phyloP scores from a whole-genome alignment of 2,329 filamentous ascomycete genomes.

The Fusarium incarnatum region DNA sequence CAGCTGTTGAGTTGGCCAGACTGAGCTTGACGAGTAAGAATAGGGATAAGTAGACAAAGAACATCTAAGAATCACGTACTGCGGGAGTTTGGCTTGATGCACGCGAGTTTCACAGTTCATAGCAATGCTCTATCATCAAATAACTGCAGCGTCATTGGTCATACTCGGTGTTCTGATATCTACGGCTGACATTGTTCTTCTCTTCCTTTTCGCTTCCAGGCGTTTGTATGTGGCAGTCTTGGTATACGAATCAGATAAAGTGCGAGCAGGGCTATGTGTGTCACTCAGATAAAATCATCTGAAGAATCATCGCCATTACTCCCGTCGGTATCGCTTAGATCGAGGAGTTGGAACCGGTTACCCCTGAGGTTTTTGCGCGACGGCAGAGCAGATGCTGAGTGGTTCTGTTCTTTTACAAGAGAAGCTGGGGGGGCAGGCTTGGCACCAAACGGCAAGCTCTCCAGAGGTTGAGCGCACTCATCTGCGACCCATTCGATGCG shows the following conservation, averaged over 20 bases:
- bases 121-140: too few relatives aligned
- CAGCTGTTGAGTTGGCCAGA: not conserved
- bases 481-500: slow-evolving; percentile 79
- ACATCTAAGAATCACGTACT: not conserved
- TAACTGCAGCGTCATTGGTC: not conserved
- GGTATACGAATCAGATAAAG: not conserved
- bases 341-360: slow-evolving; percentile 73
- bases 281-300: slow-evolving; percentile 4
- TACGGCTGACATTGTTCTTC: not conserved
- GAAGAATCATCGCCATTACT: slow-evolving; percentile 31
- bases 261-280: not conserved
- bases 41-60: not conserved
- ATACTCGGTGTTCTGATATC: not conserved
- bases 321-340: slow-evolving; percentile 58
- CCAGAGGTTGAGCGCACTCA: slow-evolving; percentile 74
- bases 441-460: slow-evolving; percentile 29
- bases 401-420: not conserved
- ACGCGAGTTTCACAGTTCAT: not conserved
- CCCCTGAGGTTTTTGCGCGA: slow-evolving; percentile 51
- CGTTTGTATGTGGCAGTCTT: not conserved
- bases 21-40: not conserved
- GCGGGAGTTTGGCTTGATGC: not conserved
- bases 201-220: not conserved
- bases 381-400: not conserved
- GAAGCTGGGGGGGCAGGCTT: not conserved